Conservation (phyloP, 331 rosid genomes). For the Malus hybrid region DNA sequence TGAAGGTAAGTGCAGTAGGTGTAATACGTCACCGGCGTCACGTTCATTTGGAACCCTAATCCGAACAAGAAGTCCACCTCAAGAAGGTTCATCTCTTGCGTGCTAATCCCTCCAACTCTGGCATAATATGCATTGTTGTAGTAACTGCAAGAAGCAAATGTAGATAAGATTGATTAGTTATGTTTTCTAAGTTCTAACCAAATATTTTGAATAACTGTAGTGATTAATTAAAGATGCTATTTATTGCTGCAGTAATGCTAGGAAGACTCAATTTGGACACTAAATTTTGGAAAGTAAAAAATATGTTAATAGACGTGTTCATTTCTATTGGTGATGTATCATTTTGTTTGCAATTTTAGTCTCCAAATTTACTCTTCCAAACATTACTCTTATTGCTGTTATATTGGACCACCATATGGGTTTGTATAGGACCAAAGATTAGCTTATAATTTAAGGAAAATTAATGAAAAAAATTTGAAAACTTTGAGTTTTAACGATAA, state of each 20-base stretch:
- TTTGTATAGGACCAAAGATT: too few relatives aligned
- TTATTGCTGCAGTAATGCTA: too few relatives aligned
- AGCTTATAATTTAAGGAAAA: too few relatives aligned
- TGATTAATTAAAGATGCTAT: background rate
- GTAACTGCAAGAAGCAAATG: conserved; percentile 10
- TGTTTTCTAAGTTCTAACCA: background rate
- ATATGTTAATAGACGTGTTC: too few relatives aligned
- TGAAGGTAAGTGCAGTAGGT: conserved; percentile 23
- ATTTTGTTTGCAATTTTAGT: too few relatives aligned
- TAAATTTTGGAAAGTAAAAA: too few relatives aligned
- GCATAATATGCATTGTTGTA: conserved; percentile 34
- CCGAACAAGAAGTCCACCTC: conserved; percentile 34
- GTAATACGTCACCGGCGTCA: conserved; percentile 17
- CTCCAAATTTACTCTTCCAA: too few relatives aligned
- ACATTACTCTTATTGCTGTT: background rate
- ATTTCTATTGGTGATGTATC: too few relatives aligned
- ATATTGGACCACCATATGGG: background rate
- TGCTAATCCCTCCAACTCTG: conserved; percentile 33
- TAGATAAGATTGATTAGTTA: background rate
- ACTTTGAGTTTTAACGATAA: too few relatives aligned
- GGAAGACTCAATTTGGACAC: too few relatives aligned
- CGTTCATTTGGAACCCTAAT: conserved; percentile 19
- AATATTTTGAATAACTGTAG: background rate
- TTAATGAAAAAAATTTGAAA: too few relatives aligned
- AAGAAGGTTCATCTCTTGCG: conserved; percentile 27